Evolutionary conservation across 495 filamentous ascomycete genomes (phyloP).

Genomic region (Daldinia decipiens): DNA sequence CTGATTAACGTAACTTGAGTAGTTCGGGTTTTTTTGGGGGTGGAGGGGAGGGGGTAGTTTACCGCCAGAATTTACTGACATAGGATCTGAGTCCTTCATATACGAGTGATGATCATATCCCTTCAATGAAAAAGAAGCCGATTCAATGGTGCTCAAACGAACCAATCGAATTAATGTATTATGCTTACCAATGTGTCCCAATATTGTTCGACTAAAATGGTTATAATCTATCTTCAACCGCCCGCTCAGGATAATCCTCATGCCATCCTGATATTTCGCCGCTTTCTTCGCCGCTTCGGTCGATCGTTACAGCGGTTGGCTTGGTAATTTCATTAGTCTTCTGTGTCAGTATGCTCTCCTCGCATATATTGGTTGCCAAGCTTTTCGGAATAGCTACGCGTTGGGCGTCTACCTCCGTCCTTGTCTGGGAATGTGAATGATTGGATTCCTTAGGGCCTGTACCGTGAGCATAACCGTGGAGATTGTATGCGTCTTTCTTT

Average conservation of each 20-base stretch:
- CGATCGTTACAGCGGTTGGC: conserved; percentile 25
- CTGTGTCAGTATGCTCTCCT: conserved; percentile 9
- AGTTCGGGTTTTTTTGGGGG: too few relatives aligned
- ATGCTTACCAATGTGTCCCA: not conserved
- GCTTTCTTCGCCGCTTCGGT: conserved; percentile 1
- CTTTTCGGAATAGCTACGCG: not conserved
- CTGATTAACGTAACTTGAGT: not conserved
- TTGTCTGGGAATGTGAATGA: not conserved
- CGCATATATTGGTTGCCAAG: conserved; percentile 9
- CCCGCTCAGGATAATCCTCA: conserved; percentile 1
- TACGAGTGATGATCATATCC: too few relatives aligned
- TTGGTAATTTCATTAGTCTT: conserved; percentile 18
- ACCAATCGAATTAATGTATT: not conserved
- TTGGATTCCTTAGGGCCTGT: conserved; percentile 11
- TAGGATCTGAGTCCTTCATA: too few relatives aligned
- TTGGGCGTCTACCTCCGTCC: conserved; percentile 10
- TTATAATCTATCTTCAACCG: conserved; percentile 19
- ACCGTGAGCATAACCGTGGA: conserved; percentile 4
- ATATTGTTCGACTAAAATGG: not conserved
- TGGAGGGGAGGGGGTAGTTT: too few relatives aligned
- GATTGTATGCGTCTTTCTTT: conserved; percentile 13
- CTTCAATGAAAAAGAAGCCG: too few relatives aligned
- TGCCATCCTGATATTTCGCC: conserved; percentile 9
- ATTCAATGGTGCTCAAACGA: not conserved
- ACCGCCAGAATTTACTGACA: too few relatives aligned